Evolutionary conservation across 345 rosid genomes (phyloP).

Genomic region (Barbarea vulgaris): DNA sequence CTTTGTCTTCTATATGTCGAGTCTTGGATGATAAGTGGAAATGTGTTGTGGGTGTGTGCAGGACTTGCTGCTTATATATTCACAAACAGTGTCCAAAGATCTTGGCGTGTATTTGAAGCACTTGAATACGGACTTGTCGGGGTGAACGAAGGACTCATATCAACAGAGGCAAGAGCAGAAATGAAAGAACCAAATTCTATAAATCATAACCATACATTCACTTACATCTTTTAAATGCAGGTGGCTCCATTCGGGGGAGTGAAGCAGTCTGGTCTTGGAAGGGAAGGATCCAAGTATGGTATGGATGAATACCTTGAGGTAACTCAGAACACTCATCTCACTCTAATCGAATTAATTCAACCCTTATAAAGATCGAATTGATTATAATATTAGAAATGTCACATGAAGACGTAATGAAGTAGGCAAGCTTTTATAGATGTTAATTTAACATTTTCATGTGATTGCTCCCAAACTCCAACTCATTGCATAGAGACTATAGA

Average conservation of each 20-base stretch:
- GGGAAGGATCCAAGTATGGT: constrained; percentile 98
- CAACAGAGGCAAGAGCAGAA: constrained; percentile 71
- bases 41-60: constrained; percentile 37
- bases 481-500: background rate
- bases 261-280: constrained; percentile 94
- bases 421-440: constrained; percentile 12
- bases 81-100: constrained; percentile 79
- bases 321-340: constrained; percentile 33
- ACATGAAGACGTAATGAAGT: constrained; percentile 15
- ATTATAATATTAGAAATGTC: constrained; percentile 21
- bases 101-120: constrained; percentile 95
- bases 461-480: background rate
- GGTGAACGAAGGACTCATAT: constrained; percentile 88
- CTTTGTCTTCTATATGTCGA: background rate
- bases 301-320: constrained; percentile 93
- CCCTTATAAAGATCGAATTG: constrained; percentile 2
- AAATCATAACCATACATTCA: background rate
- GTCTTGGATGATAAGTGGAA: constrained; percentile 9
- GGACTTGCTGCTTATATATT: constrained; percentile 94
- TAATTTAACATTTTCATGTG: background rate
- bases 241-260: constrained; percentile 99
- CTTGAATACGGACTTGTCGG: constrained; percentile 93
- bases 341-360: constrained; percentile 9
- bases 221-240: constrained; percentile 45
- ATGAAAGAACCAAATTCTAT: constrained; percentile 14